Percentiles rank a stretch among this genome's conserved stretches.
These are phyloP conservation scores for Aspergillus sp. DNA, from an alignment of 2,329 filamentous ascomycete species.

Conservation along the genomic window DNA sequence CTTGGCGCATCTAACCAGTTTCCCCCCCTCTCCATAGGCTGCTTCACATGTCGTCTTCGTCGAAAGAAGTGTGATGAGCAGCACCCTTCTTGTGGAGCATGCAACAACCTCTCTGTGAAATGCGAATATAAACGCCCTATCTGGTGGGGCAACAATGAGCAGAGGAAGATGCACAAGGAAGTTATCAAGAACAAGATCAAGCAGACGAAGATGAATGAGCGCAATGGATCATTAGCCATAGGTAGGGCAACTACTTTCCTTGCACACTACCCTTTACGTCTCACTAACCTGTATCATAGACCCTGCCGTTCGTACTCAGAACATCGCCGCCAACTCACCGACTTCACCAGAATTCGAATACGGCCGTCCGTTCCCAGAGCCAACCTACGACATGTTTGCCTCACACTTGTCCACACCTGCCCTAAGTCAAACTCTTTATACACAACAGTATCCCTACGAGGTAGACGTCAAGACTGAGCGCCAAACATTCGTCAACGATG, in stretches of 20 bases:
- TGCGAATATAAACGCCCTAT: slow-evolving; percentile 96
- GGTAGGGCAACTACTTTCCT: slow-evolving; percentile 26
- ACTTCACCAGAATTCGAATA: slow-evolving; percentile 66
- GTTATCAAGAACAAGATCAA: slow-evolving; percentile 97
- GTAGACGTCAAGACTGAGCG: slow-evolving; percentile 95
- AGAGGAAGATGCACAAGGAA: slow-evolving; percentile 84
- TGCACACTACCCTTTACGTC: not conserved
- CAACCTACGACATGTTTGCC: slow-evolving; percentile 43
- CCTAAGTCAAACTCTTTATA: slow-evolving; percentile 60
- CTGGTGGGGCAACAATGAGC: slow-evolving; percentile 96
- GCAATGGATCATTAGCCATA: slow-evolving; percentile 57
- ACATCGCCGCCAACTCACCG: slow-evolving; percentile 54
- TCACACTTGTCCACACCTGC: slow-evolving; percentile 49
- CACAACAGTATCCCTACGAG: slow-evolving; percentile 73
- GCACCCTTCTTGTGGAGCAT: slow-evolving; percentile 64
- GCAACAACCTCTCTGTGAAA: slow-evolving; percentile 71
- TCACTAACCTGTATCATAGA: slow-evolving; percentile 15
- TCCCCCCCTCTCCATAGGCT: slow-evolving; percentile 47
- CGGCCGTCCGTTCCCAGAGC: slow-evolving; percentile 61
- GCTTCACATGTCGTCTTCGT: slow-evolving; percentile 67
- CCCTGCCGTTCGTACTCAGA: slow-evolving; percentile 16
- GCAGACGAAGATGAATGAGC: slow-evolving; percentile 90
- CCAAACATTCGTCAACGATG: slow-evolving; percentile 89
- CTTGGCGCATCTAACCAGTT: not conserved
- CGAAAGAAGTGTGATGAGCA: slow-evolving; percentile 70